phyloP scores from a whole-genome alignment of 2,329 filamentous ascomycete species.

The Aurifilum marmelostoma region DNA sequence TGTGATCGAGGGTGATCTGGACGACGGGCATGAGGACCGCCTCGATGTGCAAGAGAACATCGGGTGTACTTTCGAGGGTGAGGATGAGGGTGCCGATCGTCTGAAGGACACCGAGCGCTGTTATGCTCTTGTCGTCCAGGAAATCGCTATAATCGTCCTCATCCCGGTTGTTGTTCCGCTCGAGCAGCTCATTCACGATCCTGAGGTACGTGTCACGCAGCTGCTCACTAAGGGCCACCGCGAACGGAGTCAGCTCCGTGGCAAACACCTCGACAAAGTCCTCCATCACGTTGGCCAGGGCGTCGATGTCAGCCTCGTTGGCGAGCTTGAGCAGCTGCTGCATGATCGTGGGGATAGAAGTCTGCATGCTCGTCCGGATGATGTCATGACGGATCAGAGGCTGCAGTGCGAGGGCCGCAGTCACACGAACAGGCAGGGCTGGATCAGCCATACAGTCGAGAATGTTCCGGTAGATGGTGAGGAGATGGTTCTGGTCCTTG shows the following conservation, averaged over 20 bases:
- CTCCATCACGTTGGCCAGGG: conserved; percentile 98
- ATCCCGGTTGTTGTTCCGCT: conserved; percentile 78
- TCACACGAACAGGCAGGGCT: conserved; percentile 91
- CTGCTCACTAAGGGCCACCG: conserved; percentile 93
- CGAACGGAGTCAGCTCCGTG: conserved; percentile 94
- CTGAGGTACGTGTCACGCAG: conserved; percentile 93
- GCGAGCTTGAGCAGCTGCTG: conserved; percentile 95
- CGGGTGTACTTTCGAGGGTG: conserved; percentile 94
- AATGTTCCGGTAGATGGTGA: conserved; percentile 95
- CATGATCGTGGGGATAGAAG: conserved; percentile 99
- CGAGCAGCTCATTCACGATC: conserved; percentile 87
- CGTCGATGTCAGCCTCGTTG: conserved; percentile 97
- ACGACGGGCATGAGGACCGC: conserved; percentile 97
- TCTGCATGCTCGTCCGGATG: conserved; percentile 93
- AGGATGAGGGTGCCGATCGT: conserved; percentile 97
- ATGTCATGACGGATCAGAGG: conserved; percentile 94
- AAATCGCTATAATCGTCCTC: conserved; percentile 86
- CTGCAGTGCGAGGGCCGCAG: conserved; percentile 90
- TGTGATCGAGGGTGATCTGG: conserved; percentile 93
- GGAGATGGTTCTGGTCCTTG: conserved; percentile 92
- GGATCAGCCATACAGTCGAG: conserved; percentile 94
- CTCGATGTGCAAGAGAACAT: conserved; percentile 92
- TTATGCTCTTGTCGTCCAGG: conserved; percentile 97
- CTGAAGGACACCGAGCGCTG: conserved; percentile 91
- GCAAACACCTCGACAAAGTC: conserved; percentile 99